A percentile compares a stretch with the other conserved stretches of the same genome.
Conservation (phyloP, 2,329 filamentous ascomycete genomes). For the Aspergillus caelatus region DNA sequence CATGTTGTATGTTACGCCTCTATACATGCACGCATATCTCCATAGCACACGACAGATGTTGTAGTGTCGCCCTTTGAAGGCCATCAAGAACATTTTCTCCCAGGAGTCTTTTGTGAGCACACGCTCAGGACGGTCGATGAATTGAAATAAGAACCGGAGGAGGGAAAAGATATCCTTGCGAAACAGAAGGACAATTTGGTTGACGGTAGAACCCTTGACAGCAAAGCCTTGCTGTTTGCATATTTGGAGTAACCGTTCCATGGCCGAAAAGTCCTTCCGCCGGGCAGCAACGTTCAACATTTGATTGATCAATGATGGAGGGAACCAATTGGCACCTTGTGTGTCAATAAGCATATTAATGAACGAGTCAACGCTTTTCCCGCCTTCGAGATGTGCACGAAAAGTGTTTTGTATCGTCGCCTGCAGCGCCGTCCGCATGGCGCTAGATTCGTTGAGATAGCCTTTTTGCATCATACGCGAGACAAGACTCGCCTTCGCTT, state of each 20-base stretch:
- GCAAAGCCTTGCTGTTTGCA: slow-evolving; percentile 32
- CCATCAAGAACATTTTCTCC: slow-evolving; percentile 46
- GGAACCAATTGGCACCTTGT: slow-evolving; percentile 43
- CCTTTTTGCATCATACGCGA: slow-evolving; percentile 36
- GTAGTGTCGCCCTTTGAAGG: slow-evolving; percentile 39
- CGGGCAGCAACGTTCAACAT: slow-evolving; percentile 39
- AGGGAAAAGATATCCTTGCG: slow-evolving; percentile 27
- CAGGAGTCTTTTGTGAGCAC: slow-evolving; percentile 29
- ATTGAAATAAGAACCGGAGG: slow-evolving; percentile 26
- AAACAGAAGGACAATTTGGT: slow-evolving; percentile 32
- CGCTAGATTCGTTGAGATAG: slow-evolving; percentile 27
- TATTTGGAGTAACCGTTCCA: slow-evolving; percentile 34
- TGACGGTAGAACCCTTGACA: slow-evolving; percentile 32
- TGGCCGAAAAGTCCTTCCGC: slow-evolving; percentile 27
- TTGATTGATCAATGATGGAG: slow-evolving; percentile 36
- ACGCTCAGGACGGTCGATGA: slow-evolving; percentile 22
- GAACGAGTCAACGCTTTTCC: slow-evolving; percentile 39
- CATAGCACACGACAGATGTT: slow-evolving; percentile 52
- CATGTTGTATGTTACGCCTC: slow-evolving; percentile 37
- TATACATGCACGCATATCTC: slow-evolving; percentile 50
- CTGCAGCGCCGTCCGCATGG: slow-evolving; percentile 30
- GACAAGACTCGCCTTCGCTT: slow-evolving; percentile 33
- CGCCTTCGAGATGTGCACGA: slow-evolving; percentile 34
- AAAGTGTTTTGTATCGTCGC: slow-evolving; percentile 38
- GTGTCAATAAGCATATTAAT: slow-evolving; percentile 40